These are phyloP conservation scores for Microcyclospora pomicola DNA, from an alignment of 2,329 filamentous ascomycete genomes.

Conservation along the genomic window DNA sequence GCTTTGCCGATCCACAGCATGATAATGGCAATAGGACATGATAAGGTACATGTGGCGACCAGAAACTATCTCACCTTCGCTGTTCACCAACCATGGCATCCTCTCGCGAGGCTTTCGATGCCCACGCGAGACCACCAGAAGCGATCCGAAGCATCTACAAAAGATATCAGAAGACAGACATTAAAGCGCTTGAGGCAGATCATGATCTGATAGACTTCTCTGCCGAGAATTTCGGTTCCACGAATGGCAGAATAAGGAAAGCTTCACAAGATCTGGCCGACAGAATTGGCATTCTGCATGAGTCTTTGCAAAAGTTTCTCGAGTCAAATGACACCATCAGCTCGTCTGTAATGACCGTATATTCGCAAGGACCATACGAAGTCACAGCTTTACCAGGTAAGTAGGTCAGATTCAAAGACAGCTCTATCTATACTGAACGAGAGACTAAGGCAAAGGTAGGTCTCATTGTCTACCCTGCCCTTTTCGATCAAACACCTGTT, in stretches of 20 bases:
- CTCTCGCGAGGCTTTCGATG: too few species aligned
- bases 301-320: too few species aligned
- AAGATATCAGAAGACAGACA: conserved; percentile 49
- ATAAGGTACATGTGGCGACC: neutral
- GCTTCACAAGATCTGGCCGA: neutral
- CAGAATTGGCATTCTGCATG: too few species aligned
- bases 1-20: neutral
- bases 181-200: conserved; percentile 8
- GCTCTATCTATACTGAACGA: conserved; percentile 7
- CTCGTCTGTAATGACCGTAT: neutral
- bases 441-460: too few species aligned
- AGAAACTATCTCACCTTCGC: neutral
- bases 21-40: neutral
- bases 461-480: conserved; percentile 59
- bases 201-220: too few species aligned
- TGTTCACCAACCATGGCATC: conserved; percentile 29
- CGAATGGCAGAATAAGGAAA: too few species aligned
- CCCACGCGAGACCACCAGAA: conserved; percentile 64
- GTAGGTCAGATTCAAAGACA: conserved; percentile 9
- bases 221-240: too few species aligned
- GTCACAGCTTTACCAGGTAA: conserved; percentile 56
- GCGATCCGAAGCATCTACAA: conserved; percentile 62
- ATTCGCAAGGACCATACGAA: conserved; percentile 34
- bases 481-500: conserved; percentile 59
- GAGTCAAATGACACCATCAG: conserved; percentile 6